Evolutionary conservation across 1,284 basidiomycete species (phyloP).

Genomic region (Cutaneotrichosporon dermatis): DNA sequence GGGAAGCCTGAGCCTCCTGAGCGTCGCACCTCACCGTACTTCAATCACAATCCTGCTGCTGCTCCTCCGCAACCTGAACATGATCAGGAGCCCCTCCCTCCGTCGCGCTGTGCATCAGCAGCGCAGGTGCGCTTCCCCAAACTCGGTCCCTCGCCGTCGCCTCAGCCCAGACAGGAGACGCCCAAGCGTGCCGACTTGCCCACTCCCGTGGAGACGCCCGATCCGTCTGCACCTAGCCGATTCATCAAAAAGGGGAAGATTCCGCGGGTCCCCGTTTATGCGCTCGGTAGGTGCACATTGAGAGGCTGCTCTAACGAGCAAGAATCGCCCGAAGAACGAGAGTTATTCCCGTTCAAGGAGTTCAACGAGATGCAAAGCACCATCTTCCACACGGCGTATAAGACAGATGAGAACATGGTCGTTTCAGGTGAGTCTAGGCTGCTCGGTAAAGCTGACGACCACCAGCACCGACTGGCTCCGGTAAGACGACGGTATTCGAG

Average conservation of each 20-base stretch:
- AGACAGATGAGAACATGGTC: slow-evolving; percentile 69
- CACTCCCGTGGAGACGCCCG: neutral
- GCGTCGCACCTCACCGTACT: slow-evolving; percentile 1
- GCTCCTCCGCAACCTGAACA: neutral
- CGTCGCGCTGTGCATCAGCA: slow-evolving; percentile 1
- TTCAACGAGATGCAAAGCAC: slow-evolving; percentile 26
- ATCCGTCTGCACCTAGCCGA: neutral
- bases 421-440: slow-evolving; percentile 60
- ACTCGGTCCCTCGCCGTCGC: neutral
- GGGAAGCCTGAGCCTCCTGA: neutral
- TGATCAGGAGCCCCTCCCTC: neutral
- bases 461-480: slow-evolving; percentile 81
- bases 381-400: slow-evolving; percentile 51
- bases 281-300: slow-evolving; percentile 4
- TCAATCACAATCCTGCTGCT: neutral
- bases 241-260: neutral
- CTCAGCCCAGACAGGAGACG: too few relatives aligned
- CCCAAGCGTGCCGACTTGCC: neutral
- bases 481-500: slow-evolving; percentile 92
- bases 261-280: slow-evolving; percentile 3
- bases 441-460: neutral
- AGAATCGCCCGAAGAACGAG: slow-evolving; percentile 4
- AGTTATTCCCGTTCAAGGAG: slow-evolving; percentile 14
- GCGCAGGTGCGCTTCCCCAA: slow-evolving; percentile 8
- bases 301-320: neutral